Conservation (phyloP, 2,329 filamentous ascomycete species). For the Botrytis aclada region DNA sequence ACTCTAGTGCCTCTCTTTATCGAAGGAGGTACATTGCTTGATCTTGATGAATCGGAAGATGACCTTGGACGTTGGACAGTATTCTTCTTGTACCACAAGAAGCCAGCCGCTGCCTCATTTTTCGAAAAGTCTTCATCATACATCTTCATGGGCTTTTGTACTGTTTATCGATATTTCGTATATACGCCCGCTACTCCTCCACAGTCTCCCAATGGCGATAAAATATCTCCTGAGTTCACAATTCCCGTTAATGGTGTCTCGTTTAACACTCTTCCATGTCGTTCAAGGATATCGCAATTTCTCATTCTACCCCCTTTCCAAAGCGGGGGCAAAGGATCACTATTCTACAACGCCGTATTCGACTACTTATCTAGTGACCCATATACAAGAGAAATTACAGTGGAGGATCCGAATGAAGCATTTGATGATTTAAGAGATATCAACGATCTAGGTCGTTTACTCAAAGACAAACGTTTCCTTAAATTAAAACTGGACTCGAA, state of each 20-base stretch:
- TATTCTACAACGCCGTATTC: slow-evolving; percentile 80
- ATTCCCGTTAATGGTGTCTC: slow-evolving; percentile 36
- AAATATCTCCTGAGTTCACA: slow-evolving; percentile 44
- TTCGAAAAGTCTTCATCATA: slow-evolving; percentile 56
- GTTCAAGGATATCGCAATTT: slow-evolving; percentile 89
- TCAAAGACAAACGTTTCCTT: slow-evolving; percentile 55
- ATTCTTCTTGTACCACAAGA: slow-evolving; percentile 79
- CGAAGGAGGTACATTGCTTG: slow-evolving; percentile 79
- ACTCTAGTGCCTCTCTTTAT: slow-evolving; percentile 84
- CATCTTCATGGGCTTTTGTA: slow-evolving; percentile 83
- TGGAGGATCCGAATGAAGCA: slow-evolving; percentile 88
- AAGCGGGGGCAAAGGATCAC: slow-evolving; percentile 70
- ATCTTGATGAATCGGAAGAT: slow-evolving; percentile 65
- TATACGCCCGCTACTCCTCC: slow-evolving; percentile 50
- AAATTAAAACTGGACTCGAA: slow-evolving; percentile 53
- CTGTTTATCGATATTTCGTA: slow-evolving; percentile 82
- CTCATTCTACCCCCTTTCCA: slow-evolving; percentile 87
- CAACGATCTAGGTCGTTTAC: slow-evolving; percentile 66
- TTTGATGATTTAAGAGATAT: slow-evolving; percentile 79
- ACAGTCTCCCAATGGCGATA: slow-evolving; percentile 38
- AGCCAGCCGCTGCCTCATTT: slow-evolving; percentile 38
- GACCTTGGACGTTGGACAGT: slow-evolving; percentile 81
- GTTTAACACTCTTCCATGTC: slow-evolving; percentile 65
- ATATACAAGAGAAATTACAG: slow-evolving; percentile 73
- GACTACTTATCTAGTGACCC: slow-evolving; percentile 61